Percentiles rank a stretch among this genome's conserved stretches.
These are phyloP conservation scores for Podospora tetraspora DNA, from an alignment of 495 filamentous ascomycete genomes.

Conservation along the genomic window DNA sequence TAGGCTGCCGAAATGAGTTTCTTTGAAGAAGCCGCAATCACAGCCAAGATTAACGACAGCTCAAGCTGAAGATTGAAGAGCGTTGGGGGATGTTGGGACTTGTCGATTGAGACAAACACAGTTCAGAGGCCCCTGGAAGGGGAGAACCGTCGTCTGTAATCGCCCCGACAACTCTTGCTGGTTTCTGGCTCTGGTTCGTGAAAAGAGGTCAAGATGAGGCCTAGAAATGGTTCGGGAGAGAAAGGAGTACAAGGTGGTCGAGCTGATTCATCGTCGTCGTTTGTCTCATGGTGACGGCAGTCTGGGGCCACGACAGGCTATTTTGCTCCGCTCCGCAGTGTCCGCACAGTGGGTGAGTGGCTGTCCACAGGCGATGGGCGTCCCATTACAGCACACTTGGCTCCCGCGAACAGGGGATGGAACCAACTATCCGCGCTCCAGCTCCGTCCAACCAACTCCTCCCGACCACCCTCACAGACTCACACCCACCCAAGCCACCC, in stretches of 20 bases:
- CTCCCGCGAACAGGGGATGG: background rate
- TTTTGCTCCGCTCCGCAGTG: background rate
- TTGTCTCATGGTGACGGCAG: slow-evolving; percentile 19
- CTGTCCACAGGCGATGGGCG: background rate
- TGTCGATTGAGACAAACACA: background rate
- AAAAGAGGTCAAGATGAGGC: background rate
- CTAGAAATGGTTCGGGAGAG: background rate
- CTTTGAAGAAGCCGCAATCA: background rate
- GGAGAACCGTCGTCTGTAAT: background rate
- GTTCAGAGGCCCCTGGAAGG: background rate
- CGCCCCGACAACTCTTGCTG: background rate
- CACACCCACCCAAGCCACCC: background rate
- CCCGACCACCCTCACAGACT: background rate
- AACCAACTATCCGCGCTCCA: background rate
- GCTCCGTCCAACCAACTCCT: background rate
- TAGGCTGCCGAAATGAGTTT: background rate
- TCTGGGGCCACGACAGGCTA: background rate
- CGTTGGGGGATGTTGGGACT: background rate
- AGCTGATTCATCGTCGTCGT: slow-evolving; percentile 10
- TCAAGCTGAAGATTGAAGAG: background rate
- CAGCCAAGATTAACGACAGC: background rate
- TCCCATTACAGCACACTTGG: background rate
- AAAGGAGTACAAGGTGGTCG: slow-evolving; percentile 1
- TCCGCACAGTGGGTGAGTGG: slow-evolving; percentile 18
- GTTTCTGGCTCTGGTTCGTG: background rate